Evolutionary conservation across 306 rosid genomes (phyloP), one percentile per base, ranked within the genome.

Genomic region (Sesbania bispinosa): DNA sequence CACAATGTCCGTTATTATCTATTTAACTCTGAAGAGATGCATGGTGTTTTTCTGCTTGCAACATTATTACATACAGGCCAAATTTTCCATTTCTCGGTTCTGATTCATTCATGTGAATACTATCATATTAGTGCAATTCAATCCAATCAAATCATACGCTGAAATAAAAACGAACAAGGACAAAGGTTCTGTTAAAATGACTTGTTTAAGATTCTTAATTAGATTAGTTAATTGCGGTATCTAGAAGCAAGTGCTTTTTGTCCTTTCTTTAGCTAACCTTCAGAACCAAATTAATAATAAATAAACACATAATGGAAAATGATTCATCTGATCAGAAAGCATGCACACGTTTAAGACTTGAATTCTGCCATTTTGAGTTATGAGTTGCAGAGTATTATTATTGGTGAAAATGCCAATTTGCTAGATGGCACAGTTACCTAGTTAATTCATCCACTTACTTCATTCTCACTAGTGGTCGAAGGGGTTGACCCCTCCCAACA

Each of bases 331-430:
- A 60, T 19, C 15, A 51, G 52, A 19, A 64, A 63, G 47, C 65
- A 57, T 43, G 73, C 74, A 75, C 70, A 71, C 41, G 54, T 67
- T 65, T 6, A 59, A 50, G 57, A 27, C 53, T 52, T 67, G 73
- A 60, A 53, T 67, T 52, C 54, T 53, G 45, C 64, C 35, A 59
- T 2, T 62, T 62, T 6, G 54, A 54, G 68, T 54, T 54, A 63
- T 42, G 82, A n/a, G n/a, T n/a, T n/a, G n/a, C n/a, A n/a, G n/a
- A n/a, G n/a, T n/a, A n/a, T n/a, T n/a, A n/a, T n/a, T n/a, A n/a
- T n/a, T 35, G 54, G n/a, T 52, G 77, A 13, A 26, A 60, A 43
- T 76, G 66, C 27, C 35, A 24, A 33, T 19, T 50, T 32, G 67
- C 41, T 58, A 58, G 48, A 58, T 24, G 60, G 54, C 64, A 66